Evolutionary conservation across 371 early-diverging fungal genomes (phyloP).

Genomic region (Coemansia sp.): DNA sequence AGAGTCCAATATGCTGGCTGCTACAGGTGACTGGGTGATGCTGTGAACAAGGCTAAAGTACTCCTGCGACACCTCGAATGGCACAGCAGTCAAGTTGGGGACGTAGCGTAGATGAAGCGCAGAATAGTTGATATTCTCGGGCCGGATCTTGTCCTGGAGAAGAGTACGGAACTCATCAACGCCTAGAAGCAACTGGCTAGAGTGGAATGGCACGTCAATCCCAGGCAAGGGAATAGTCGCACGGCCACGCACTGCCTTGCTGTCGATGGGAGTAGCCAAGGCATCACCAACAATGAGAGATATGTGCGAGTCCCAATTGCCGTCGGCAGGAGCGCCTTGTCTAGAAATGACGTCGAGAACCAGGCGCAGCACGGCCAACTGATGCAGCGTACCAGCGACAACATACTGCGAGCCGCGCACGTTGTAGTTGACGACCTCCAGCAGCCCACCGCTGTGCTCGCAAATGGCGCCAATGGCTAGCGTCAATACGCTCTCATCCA

Average conservation of each 20-base stretch:
- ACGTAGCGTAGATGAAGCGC: no score
- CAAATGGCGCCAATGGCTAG: conserved; percentile 80
- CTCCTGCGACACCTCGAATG: no score
- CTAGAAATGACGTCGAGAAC: conserved; percentile 69
- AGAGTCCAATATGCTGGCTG: no score
- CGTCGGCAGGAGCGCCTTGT: conserved; percentile 30
- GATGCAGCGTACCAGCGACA: conserved; percentile 82
- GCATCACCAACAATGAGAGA: background rate
- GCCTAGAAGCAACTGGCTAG: no score
- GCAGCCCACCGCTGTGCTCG: conserved; percentile 60
- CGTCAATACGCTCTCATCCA: conserved; percentile 72
- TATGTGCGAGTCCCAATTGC: conserved; percentile 59
- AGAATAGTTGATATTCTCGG: no score
- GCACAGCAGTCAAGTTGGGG: no score
- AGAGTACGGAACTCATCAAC: no score
- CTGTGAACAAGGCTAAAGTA: no score
- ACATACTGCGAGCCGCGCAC: conserved; percentile 96
- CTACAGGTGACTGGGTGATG: no score
- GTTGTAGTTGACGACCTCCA: conserved; percentile 96
- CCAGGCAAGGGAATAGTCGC: conserved; percentile 91
- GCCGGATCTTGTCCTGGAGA: no score
- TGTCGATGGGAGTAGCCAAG: background rate
- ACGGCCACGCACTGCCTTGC: background rate
- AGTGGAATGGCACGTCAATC: conserved; percentile 97
- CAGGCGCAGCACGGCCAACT: conserved; percentile 75